These are phyloP conservation scores for Lipomyces yamadae DNA, from an alignment of 805 yeast genomes.

Conservation along the genomic window DNA sequence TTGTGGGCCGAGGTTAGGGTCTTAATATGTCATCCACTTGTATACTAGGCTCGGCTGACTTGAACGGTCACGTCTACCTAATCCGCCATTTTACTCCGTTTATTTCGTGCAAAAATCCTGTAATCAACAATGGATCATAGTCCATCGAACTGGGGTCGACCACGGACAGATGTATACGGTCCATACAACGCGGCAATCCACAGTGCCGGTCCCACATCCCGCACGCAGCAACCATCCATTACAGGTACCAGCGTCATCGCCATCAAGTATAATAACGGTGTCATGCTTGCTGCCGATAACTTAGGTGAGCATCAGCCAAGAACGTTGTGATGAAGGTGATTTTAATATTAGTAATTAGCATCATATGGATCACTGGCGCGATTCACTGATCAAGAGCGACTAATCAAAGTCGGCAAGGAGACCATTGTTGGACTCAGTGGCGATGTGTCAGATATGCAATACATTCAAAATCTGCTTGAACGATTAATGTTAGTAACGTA, in stretches of 20 bases:
- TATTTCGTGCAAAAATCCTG: not conserved
- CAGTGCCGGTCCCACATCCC: constrained; percentile 77
- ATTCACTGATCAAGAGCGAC: constrained; percentile 81
- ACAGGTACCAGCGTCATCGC: constrained; percentile 97
- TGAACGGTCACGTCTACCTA: not conserved
- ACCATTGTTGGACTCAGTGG: constrained; percentile 94
- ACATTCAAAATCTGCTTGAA: constrained; percentile 72
- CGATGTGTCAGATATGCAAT: constrained; percentile 91
- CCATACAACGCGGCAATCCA: constrained; percentile 59
- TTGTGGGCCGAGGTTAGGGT: no score
- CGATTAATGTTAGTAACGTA: constrained; percentile 58
- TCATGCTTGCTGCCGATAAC: constrained; percentile 93
- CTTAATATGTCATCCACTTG: no score
- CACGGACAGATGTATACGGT: constrained; percentile 81
- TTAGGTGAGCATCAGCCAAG: constrained; percentile 54
- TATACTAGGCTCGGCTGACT: no score
- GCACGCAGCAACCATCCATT: constrained; percentile 92
- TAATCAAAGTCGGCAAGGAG: constrained; percentile 79
- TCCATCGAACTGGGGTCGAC: constrained; percentile 96
- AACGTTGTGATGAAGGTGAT: not conserved
- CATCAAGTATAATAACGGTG: constrained; percentile 86
- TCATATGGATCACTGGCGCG: constrained; percentile 93
- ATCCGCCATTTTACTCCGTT: not conserved
- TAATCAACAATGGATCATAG: constrained; percentile 81
- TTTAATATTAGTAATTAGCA: constrained; percentile 40